A percentile compares a stretch with the other conserved stretches of the same genome.
phyloP scores from a whole-genome alignment of 176 grass and related monocot species.

The Urochloa ruziziensis region DNA sequence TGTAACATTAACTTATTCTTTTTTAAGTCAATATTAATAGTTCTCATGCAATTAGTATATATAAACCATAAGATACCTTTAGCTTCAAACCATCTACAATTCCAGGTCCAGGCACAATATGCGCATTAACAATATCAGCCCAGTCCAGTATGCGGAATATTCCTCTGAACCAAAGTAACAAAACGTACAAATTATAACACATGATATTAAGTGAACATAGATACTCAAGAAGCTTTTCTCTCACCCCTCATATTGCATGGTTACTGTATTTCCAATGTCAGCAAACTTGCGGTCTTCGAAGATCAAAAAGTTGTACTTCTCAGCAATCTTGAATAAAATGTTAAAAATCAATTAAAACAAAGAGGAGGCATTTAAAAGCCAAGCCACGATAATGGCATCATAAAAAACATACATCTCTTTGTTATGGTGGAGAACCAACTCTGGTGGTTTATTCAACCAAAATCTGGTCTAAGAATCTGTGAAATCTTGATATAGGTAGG shows the following conservation, averaged over 20 bases:
- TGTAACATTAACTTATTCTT: neutral
- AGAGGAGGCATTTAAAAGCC: neutral
- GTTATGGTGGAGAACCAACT: neutral
- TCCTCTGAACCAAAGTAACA: constrained; percentile 52
- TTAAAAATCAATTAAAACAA: neutral
- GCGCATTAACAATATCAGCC: constrained; percentile 90
- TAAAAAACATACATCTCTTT: neutral
- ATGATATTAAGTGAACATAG: neutral
- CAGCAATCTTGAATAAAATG: constrained; percentile 71
- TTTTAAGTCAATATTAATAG: neutral
- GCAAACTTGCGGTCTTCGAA: constrained; percentile 92
- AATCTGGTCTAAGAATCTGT: neutral
- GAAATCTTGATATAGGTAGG: neutral
- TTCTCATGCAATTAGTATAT: neutral
- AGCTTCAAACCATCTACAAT: constrained; percentile 88
- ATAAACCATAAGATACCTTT: constrained; percentile 54
- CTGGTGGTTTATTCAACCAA: neutral
- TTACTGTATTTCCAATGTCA: constrained; percentile 91
- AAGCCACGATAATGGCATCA: neutral
- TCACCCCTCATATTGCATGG: constrained; percentile 97
- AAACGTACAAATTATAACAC: neutral
- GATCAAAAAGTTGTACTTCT: constrained; percentile 81
- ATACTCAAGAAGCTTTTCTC: neutral
- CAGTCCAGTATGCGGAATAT: constrained; percentile 85
- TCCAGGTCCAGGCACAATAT: constrained; percentile 82